Percentiles rank a stretch among this genome's conserved stretches.
phyloP scores from a whole-genome alignment of 768 basidiomycete species.

The Rhodotorula kratochvilovae region DNA sequence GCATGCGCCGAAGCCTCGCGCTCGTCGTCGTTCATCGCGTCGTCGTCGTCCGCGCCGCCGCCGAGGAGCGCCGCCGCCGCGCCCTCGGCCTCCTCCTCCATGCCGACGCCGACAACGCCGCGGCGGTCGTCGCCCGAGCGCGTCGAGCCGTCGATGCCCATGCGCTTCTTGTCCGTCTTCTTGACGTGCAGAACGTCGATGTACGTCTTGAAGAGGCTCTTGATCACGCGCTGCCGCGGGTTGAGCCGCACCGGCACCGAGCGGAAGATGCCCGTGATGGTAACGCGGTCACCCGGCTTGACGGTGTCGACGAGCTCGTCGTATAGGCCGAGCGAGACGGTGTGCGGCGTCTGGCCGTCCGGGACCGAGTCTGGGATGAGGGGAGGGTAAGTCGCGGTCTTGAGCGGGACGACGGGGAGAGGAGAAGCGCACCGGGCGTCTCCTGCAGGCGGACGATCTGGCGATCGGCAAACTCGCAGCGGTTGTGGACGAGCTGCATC shows the following conservation, averaged over 20 bases:
- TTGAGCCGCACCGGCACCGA: slow-evolving; percentile 94
- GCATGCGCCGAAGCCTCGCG: slow-evolving; percentile 51
- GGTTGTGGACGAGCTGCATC: slow-evolving; percentile 93
- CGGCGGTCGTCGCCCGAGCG: slow-evolving; percentile 54
- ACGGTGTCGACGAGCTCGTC: slow-evolving; percentile 95
- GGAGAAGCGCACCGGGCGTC: slow-evolving; percentile 58
- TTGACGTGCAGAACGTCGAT: slow-evolving; percentile 90
- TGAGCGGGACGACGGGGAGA: neutral
- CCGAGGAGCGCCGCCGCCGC: slow-evolving; percentile 45
- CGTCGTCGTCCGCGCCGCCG: slow-evolving; percentile 48
- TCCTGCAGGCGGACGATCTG: slow-evolving; percentile 95
- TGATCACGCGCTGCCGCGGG: slow-evolving; percentile 81
- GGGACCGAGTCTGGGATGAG: slow-evolving; percentile 70
- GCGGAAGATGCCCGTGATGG: slow-evolving; percentile 88
- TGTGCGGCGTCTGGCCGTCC: slow-evolving; percentile 97
- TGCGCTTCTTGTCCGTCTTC: slow-evolving; percentile 60
- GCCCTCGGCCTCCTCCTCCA: slow-evolving; percentile 59
- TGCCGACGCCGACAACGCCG: slow-evolving; percentile 66
- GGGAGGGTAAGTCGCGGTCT: neutral
- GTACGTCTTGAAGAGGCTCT: slow-evolving; percentile 95
- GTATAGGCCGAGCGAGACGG: slow-evolving; percentile 93
- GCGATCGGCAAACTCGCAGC: slow-evolving; percentile 90
- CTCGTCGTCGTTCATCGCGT: slow-evolving; percentile 47
- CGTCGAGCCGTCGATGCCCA: slow-evolving; percentile 76
- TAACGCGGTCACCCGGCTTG: slow-evolving; percentile 89